Conservation (phyloP, 805 yeast genomes). For the Ogataea pilisensis region DNA sequence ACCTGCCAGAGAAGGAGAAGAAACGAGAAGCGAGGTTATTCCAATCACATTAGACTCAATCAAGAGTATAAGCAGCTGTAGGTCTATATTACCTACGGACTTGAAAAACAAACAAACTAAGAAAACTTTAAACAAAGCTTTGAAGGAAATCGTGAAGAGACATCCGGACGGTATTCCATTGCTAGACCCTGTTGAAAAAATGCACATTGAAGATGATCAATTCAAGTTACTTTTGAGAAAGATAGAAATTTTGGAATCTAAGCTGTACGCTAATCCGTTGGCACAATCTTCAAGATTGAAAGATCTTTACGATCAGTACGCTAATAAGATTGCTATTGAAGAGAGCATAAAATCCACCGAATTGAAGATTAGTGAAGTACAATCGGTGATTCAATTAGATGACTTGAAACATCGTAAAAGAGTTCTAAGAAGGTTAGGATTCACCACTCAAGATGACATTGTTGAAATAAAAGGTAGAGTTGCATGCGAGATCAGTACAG, state of each 20-base stretch:
- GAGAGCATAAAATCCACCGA: conserved; percentile 55
- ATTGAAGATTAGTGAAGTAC: conserved; percentile 72
- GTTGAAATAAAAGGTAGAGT: conserved; percentile 97
- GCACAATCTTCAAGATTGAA: conserved; percentile 55
- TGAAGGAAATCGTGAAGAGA: conserved; percentile 75
- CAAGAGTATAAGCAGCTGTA: conserved; percentile 68
- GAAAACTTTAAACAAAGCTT: conserved; percentile 62
- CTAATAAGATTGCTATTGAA: conserved; percentile 58
- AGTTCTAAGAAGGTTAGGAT: conserved; percentile 87
- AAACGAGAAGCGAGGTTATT: conserved; percentile 67
- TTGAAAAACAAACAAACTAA: conserved; percentile 55
- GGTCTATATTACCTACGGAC: conserved; percentile 76
- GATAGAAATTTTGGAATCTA: conserved; percentile 76
- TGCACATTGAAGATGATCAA: conserved; percentile 75
- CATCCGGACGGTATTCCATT: conserved; percentile 90
- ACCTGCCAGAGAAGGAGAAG: conserved; percentile 73
- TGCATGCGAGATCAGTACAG: conserved; percentile 85
- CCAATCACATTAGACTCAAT: conserved; percentile 84
- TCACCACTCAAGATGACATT: conserved; percentile 80
- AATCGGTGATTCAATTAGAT: conserved; percentile 89
- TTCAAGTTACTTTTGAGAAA: conserved; percentile 70
- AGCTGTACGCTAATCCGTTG: conserved; percentile 65
- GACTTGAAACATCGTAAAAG: conserved; percentile 91
- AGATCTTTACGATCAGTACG: conserved; percentile 61
- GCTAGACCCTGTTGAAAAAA: conserved; percentile 84